These are phyloP conservation scores for Raffaelea albimanens DNA, from an alignment of 2,329 filamentous ascomycete genomes.

Conservation along the genomic window DNA sequence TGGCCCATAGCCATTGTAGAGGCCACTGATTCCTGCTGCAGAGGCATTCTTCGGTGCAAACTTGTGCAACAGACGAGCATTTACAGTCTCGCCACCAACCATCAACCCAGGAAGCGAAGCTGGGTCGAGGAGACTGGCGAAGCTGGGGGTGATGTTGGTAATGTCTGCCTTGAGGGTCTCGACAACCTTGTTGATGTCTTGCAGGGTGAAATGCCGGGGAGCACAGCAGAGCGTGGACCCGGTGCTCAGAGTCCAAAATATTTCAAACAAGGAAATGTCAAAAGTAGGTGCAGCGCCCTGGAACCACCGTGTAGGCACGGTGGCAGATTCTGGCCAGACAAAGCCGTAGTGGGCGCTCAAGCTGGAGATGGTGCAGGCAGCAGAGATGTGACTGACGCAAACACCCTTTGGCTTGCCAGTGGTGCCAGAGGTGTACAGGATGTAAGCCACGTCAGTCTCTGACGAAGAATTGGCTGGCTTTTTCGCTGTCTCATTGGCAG, in stretches of 20 bases:
- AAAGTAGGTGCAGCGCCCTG: conserved; percentile 26
- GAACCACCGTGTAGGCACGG: conserved; percentile 22
- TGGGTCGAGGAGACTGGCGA: conserved; percentile 23
- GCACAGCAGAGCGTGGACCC: conserved; percentile 26
- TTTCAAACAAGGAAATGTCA: conserved; percentile 14
- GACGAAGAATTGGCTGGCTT: neutral
- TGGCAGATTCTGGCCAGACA: neutral
- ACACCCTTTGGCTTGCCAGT: conserved; percentile 51
- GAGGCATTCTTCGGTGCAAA: neutral
- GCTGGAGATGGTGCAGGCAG: conserved; percentile 20
- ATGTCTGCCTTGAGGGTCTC: conserved; percentile 23
- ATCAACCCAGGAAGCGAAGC: conserved; percentile 20
- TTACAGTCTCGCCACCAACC: conserved; percentile 21
- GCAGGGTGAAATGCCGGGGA: conserved; percentile 18
- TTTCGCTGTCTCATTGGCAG: neutral
- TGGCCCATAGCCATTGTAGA: conserved; percentile 19
- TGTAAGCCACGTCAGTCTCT: conserved; percentile 26
- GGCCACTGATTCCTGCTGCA: neutral
- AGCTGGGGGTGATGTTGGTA: conserved; percentile 27
- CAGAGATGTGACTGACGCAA: conserved; percentile 39
- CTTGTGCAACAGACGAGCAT: neutral
- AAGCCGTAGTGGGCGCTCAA: conserved; percentile 15
- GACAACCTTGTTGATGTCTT: conserved; percentile 14
- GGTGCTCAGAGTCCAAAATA: conserved; percentile 14
- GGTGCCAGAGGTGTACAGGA: conserved; percentile 50